Base-by-base conservation (phyloP, 140 eudicot genomes). In the Anethum foeniculum region DNA sequence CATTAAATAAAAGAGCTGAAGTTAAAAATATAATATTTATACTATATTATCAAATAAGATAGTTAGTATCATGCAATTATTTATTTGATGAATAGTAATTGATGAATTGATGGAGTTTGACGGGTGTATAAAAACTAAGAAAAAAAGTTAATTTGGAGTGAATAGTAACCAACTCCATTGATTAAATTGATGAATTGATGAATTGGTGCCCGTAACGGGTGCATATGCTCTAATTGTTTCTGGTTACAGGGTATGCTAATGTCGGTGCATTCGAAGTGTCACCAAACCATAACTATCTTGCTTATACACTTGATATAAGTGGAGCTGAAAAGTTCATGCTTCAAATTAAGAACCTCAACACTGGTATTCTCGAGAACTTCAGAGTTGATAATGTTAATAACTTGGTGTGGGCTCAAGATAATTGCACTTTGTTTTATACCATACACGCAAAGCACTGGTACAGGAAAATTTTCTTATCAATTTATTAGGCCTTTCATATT, bases 351-450 rank as follows among this genome's bases (percentile, higher is more conserved):
- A 90, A 92, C 86, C 91, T 94, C 38, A 79, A 49, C 72, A 62
- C 71, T 52, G 86, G 91, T 60, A 27, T 78, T 81, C 83, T 91
- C 71, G 89, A 88, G 46, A 64, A 75, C 27, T 38, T 83, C 21
- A 80, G 83, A 81, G 89, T 81, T 71, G 91, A 86, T 79, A 88
- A 88, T 21, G 98, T 94, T 83, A 90, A 90, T 80, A 92, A 97
- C 80, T 85, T 94, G 82, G 98, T 92, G 41, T 94, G 98, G 98
- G 96, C 90, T 79, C 94, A 85, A 84, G 96, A 94, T 83, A 76
- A 91, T 75, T 52, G 80, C 77, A 85, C 93, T 2, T 80, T 94
- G 72, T 92, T 94, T 80, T 94, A 94, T 64, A 94, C 98, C 27
- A 39, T 86, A 75, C 85, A 88, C 48, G 94, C 86, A 73, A 96